Percentiles rank a stretch among this genome's conserved stretches.
phyloP scores from a whole-genome alignment of 129 eudicot species.

The Sambucus nigra region DNA sequence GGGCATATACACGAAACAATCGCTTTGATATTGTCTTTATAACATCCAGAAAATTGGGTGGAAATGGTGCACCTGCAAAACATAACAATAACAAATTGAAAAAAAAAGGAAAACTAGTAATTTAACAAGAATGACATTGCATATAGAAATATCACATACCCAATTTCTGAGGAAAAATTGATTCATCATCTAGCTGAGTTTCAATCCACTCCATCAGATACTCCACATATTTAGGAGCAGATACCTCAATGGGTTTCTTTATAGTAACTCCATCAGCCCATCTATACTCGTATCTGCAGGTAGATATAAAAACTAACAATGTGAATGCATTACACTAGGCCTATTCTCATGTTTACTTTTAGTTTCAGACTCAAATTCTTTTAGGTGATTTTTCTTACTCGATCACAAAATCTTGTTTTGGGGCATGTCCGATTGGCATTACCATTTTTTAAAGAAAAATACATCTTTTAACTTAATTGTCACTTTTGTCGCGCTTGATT shows the following conservation, averaged over 20 bases:
- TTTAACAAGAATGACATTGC: background rate
- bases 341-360: too few species aligned
- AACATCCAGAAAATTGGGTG: slow-evolving; percentile 48
- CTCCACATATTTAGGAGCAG: slow-evolving; percentile 56
- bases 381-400: too few species aligned
- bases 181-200: slow-evolving; percentile 55
- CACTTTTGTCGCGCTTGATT: too few species aligned
- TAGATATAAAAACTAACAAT: background rate
- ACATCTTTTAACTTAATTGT: too few species aligned
- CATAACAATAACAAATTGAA: background rate
- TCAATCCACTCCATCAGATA: slow-evolving; percentile 62
- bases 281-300: slow-evolving; percentile 52
- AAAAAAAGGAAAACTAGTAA: background rate
- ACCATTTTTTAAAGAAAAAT: too few species aligned
- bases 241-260: slow-evolving; percentile 57
- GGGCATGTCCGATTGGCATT: too few species aligned
- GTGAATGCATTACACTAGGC: background rate
- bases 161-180: slow-evolving; percentile 49
- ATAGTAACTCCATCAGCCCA: slow-evolving; percentile 74
- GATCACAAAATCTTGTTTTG: too few species aligned
- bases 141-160: slow-evolving; percentile 24
- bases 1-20: slow-evolving; percentile 60
- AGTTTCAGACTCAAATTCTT: too few species aligned
- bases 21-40: slow-evolving; percentile 58
- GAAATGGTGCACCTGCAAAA: slow-evolving; percentile 53